Evolutionary conservation across 345 rosid species (phyloP).

Genomic region (Mercurialis annua): DNA sequence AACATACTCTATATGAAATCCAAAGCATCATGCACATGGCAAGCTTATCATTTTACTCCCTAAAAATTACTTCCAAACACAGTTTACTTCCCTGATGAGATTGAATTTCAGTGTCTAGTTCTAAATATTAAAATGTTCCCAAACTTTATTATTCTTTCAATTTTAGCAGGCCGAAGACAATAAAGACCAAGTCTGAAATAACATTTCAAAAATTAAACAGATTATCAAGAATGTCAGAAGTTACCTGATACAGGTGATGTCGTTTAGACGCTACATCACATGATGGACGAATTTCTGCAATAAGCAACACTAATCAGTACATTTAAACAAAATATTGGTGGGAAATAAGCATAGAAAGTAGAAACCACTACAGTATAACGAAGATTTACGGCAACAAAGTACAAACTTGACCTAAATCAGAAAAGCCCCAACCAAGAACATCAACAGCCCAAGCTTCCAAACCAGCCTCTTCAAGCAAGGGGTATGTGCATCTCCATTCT

Average conservation of each 20-base stretch:
- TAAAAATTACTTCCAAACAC: too few species aligned
- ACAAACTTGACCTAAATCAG: conserved; percentile 52
- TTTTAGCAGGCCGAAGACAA: too few species aligned
- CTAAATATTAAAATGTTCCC: too few species aligned
- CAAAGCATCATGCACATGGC: too few species aligned
- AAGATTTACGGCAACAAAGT: not conserved
- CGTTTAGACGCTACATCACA: conserved; percentile 73
- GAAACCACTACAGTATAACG: too few species aligned
- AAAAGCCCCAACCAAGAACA: conserved; percentile 94
- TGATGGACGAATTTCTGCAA: conserved; percentile 53
- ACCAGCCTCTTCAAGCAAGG: conserved; percentile 69
- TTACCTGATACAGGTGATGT: conserved; percentile 71
- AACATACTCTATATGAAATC: not conserved
- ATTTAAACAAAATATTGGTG: not conserved
- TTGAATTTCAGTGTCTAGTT: too few species aligned
- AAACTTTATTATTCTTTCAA: too few species aligned
- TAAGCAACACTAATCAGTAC: not conserved
- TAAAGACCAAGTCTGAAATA: too few species aligned
- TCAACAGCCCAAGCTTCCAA: conserved; percentile 89
- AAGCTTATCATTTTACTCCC: too few species aligned
- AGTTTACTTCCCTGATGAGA: too few species aligned
- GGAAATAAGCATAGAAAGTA: not conserved
- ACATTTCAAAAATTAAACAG: not conserved
- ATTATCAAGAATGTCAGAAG: not conserved
- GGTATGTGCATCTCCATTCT: conserved; percentile 72